Evolutionary conservation across 306 rosid genomes (phyloP).

Genomic region (Macrotyloma uniflorum): DNA sequence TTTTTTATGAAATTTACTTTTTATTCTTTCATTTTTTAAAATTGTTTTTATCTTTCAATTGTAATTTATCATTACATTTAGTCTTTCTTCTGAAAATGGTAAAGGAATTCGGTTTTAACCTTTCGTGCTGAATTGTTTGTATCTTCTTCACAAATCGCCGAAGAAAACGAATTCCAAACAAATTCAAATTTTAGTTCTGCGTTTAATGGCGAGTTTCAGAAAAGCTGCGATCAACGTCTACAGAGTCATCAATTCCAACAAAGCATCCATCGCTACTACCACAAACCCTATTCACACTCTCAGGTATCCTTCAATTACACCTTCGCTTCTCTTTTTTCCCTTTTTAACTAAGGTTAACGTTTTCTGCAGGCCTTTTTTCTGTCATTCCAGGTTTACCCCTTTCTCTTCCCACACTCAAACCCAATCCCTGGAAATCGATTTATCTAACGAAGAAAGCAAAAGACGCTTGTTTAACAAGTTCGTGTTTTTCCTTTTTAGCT

Average conservation of each 20-base stretch:
- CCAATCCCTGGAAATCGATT: constrained; percentile 51
- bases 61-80: too few relatives aligned
- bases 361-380: constrained; percentile 23
- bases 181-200: not conserved
- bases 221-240: constrained; percentile 36
- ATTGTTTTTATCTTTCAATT: too few relatives aligned
- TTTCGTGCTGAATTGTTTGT: too few relatives aligned
- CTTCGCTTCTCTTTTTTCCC: not conserved
- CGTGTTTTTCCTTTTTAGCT: not conserved
- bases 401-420: constrained; percentile 40
- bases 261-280: constrained; percentile 4
- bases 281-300: constrained; percentile 22
- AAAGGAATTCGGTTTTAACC: too few relatives aligned
- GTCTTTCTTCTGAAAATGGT: too few relatives aligned
- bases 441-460: constrained; percentile 78
- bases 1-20: too few relatives aligned
- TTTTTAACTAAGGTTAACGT: not conserved
- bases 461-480: constrained; percentile 76
- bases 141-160: too few relatives aligned
- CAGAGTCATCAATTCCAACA: constrained; percentile 46
- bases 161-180: not conserved
- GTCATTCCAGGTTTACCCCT: constrained; percentile 31
- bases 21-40: too few relatives aligned
- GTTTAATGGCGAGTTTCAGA: constrained; percentile 50
- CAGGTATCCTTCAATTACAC: constrained; percentile 15